A percentile compares a stretch with the other conserved stretches of the same genome.
These are phyloP conservation scores for Jamesozyma spencerorum DNA, from an alignment of 805 yeast species.

Conservation along the genomic window DNA sequence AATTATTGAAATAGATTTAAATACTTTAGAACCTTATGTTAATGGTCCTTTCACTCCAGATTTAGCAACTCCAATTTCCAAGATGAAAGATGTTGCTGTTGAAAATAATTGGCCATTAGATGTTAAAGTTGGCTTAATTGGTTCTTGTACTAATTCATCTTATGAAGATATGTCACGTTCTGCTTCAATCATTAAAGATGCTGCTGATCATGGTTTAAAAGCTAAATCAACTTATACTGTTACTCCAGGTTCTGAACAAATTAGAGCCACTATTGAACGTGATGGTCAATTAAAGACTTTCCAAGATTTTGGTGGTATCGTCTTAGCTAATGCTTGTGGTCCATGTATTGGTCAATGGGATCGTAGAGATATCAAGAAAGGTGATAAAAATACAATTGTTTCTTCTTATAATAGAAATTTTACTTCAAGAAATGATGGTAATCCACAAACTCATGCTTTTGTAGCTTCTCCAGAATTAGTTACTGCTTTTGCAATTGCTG, in stretches of 20 bases:
- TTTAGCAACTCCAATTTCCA: slow-evolving; percentile 88
- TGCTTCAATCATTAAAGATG: slow-evolving; percentile 84
- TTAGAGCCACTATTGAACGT: slow-evolving; percentile 95
- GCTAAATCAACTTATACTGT: slow-evolving; percentile 88
- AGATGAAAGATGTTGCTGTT: slow-evolving; percentile 73
- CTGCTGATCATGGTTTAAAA: slow-evolving; percentile 82
- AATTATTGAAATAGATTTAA: slow-evolving; percentile 81
- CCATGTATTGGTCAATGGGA: slow-evolving; percentile 99
- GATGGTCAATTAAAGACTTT: slow-evolving; percentile 88
- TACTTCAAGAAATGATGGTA: slow-evolving; percentile 96
- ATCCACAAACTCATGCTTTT: slow-evolving; percentile 94
- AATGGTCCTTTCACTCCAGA: slow-evolving; percentile 99
- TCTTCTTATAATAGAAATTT: slow-evolving; percentile 97
- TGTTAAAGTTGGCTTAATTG: slow-evolving; percentile 90
- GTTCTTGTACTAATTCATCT: slow-evolving; percentile 97
- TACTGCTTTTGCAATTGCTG: slow-evolving; percentile 91
- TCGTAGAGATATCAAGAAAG: slow-evolving; percentile 84
- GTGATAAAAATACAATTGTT: slow-evolving; percentile 92
- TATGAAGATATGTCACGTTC: slow-evolving; percentile 98
- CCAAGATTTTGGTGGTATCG: slow-evolving; percentile 86
- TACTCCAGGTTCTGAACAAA: slow-evolving; percentile 97
- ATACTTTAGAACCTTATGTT: slow-evolving; percentile 86
- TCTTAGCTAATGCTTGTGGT: slow-evolving; percentile 96
- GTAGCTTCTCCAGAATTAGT: slow-evolving; percentile 95
- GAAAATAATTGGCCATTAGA: slow-evolving; percentile 87